Percentiles rank a stretch among this genome's conserved stretches.
phyloP scores from a whole-genome alignment of 192 early-diverging fungal species.

The Coemansia sp. region DNA sequence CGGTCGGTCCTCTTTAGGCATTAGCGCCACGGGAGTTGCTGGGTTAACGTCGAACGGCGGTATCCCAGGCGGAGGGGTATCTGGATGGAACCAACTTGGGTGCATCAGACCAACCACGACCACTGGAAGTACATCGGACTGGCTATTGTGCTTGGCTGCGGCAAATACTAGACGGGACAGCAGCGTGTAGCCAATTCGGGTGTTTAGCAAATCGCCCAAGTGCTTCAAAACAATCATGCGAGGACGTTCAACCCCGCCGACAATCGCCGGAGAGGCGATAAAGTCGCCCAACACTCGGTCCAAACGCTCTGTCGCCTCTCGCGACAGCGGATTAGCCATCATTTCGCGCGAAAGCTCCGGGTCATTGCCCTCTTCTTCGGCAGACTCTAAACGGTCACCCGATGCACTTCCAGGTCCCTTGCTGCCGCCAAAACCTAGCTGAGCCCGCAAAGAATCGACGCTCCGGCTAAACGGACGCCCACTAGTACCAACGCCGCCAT shows the following conservation, averaged over 20 bases:
- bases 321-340: slow-evolving; percentile 44
- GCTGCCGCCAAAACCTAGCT: slow-evolving; percentile 9
- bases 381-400: slow-evolving; percentile 11
- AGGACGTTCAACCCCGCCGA: slow-evolving; percentile 11
- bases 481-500: background rate
- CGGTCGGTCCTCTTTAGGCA: slow-evolving; percentile 21
- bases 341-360: slow-evolving; percentile 44
- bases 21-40: slow-evolving; percentile 30
- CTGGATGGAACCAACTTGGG: slow-evolving; percentile 43
- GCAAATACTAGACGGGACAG: slow-evolving; percentile 31
- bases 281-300: slow-evolving; percentile 27
- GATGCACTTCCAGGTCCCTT: background rate
- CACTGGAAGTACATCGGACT: slow-evolving; percentile 3
- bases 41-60: slow-evolving; percentile 50
- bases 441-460: slow-evolving; percentile 10
- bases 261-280: slow-evolving; percentile 7
- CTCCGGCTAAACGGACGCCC: slow-evolving; percentile 5
- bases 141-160: slow-evolving; percentile 14
- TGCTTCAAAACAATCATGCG: slow-evolving; percentile 42
- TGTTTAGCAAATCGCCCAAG: slow-evolving; percentile 47
- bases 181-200: slow-evolving; percentile 46
- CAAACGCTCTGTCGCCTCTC: slow-evolving; percentile 28
- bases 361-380: slow-evolving; percentile 23
- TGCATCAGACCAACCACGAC: slow-evolving; percentile 42
- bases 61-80: slow-evolving; percentile 37